Evolutionary conservation across 345 rosid genomes (phyloP).

Genomic region (Fremontodendron californicum): DNA sequence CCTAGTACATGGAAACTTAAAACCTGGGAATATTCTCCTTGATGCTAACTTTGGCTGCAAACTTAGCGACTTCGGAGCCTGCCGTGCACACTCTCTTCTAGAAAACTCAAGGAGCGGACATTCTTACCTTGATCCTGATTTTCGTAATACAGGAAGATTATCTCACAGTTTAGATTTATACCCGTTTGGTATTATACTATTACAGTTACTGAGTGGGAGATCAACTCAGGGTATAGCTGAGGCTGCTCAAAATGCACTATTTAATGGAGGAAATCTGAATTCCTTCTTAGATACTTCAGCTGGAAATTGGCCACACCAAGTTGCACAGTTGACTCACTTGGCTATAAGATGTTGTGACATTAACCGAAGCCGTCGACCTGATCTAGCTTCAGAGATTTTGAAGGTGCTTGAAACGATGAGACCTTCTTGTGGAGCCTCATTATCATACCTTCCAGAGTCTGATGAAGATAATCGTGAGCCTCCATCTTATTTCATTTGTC

Average conservation of each 20-base stretch:
- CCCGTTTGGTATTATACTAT: constrained; percentile 29
- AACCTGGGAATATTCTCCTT: constrained; percentile 30
- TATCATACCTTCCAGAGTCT: neutral
- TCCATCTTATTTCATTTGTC: constrained; percentile 25
- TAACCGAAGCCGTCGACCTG: constrained; percentile 22
- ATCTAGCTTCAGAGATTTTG: constrained; percentile 27
- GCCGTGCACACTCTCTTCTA: constrained; percentile 3
- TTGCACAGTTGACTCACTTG: constrained; percentile 15
- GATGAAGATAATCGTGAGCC: constrained; percentile 11
- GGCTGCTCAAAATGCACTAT: neutral
- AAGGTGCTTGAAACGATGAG: constrained; percentile 17
- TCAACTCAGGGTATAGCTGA: constrained; percentile 5
- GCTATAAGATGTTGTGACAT: constrained; percentile 27
- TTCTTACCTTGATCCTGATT: constrained; percentile 24
- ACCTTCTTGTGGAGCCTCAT: constrained; percentile 3
- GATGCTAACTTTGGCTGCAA: constrained; percentile 28
- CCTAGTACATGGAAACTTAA: constrained; percentile 29
- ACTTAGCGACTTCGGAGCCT: constrained; percentile 25
- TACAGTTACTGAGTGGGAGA: constrained; percentile 26
- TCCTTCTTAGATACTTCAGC: constrained; percentile 24
- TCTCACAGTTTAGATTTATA: constrained; percentile 25
- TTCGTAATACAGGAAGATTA: constrained; percentile 10
- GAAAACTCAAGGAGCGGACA: neutral
- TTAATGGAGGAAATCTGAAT: neutral
- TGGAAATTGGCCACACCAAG: constrained; percentile 33